Evolutionary conservation across 1,284 basidiomycete species (phyloP).

Genomic region (Puccinia polysora): DNA sequence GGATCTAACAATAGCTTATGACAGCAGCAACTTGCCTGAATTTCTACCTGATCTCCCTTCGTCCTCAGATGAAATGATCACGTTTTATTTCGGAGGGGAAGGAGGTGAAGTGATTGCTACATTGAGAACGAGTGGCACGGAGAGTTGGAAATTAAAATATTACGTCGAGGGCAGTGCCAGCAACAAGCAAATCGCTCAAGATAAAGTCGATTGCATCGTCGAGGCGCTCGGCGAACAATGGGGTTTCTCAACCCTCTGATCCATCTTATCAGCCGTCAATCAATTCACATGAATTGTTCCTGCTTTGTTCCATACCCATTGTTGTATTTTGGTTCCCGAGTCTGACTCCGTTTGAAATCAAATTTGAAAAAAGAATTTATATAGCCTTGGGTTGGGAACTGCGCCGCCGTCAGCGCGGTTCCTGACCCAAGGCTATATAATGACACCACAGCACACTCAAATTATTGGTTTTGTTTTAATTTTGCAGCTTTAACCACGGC

Average conservation of each 20-base stretch:
- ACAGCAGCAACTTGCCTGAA: constrained; percentile 61
- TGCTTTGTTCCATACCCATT: no score
- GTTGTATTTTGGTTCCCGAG: no score
- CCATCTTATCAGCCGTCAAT: no score
- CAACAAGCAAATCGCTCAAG: neutral
- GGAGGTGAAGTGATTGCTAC: constrained; percentile 62
- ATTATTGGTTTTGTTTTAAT: no score
- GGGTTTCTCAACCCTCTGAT: constrained; percentile 13
- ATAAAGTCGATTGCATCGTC: constrained; percentile 26
- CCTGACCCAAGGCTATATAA: no score
- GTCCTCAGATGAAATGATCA: constrained; percentile 75
- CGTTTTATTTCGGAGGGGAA: constrained; percentile 60
- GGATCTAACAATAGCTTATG: constrained; percentile 64
- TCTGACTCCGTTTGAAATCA: no score
- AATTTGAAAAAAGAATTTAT: no score
- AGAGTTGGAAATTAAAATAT: constrained; percentile 51
- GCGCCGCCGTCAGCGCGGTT: no score
- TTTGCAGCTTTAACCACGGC: no score
- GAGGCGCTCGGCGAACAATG: constrained; percentile 26
- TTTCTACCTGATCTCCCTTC: constrained; percentile 65
- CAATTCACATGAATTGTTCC: no score
- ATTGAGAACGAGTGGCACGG: constrained; percentile 70
- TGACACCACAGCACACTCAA: no score
- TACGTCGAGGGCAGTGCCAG: constrained; percentile 21
- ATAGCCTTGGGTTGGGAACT: no score